Conservation (phyloP, 202 grass and related monocot genomes). For the Setaria italica region DNA sequence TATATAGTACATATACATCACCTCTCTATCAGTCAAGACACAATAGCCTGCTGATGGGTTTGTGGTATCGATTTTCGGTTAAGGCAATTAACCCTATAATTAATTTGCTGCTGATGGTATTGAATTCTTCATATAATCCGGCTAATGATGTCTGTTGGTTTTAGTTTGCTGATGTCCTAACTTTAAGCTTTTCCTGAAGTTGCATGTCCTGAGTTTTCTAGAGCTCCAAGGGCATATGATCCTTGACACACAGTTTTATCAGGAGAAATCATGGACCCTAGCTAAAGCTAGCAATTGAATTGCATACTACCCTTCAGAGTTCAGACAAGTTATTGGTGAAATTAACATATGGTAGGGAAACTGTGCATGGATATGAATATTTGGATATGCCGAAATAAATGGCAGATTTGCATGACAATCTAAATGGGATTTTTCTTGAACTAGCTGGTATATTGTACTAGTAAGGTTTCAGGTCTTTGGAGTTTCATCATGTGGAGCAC, state of each 20-base stretch:
- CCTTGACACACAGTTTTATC: slow-evolving; percentile 5
- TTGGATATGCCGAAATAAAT: neutral
- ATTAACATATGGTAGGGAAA: neutral
- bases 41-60: neutral
- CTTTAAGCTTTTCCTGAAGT: too few relatives aligned
- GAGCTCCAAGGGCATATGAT: neutral
- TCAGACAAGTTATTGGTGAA: neutral
- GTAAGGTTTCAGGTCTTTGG: neutral
- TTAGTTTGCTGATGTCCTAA: too few relatives aligned
- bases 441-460: neutral
- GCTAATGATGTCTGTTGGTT: too few relatives aligned
- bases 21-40: neutral
- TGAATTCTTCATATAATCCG: neutral
- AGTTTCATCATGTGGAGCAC: neutral
- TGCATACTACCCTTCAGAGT: neutral
- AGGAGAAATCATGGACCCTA: slow-evolving; percentile 32
- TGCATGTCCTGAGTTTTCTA: slow-evolving; percentile 14
- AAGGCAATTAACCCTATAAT: neutral
- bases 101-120: slow-evolving; percentile 14
- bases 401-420: neutral
- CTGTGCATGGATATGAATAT: neutral
- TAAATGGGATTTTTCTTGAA: neutral
- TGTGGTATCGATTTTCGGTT: slow-evolving; percentile 5
- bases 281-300: slow-evolving; percentile 3
- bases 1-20: slow-evolving; percentile 10